Conservation (phyloP, 352 stramenopile genomes). For the Aphanomyces cochlioides region DNA sequence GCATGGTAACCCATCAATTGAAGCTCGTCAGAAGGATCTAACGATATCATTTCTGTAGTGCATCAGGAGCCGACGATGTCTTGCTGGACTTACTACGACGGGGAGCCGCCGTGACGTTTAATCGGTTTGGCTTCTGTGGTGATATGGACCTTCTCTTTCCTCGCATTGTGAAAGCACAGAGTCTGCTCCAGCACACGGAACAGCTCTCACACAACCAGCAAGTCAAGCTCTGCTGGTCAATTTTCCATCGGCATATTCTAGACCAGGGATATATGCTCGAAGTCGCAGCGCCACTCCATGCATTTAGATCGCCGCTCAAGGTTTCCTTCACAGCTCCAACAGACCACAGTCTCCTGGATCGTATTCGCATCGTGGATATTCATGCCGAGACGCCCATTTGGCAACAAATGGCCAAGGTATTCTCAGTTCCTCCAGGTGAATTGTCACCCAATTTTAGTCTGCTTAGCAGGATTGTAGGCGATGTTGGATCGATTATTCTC, state of each 20-base stretch:
- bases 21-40: not conserved
- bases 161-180: conserved; percentile 74
- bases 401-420: conserved; percentile 83
- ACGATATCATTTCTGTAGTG: conserved; percentile 39
- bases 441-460: not conserved
- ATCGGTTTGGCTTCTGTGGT: conserved; percentile 77
- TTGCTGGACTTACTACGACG: conserved; percentile 70
- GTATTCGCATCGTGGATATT: conserved; percentile 83
- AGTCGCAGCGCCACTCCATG: not conserved
- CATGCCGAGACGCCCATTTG: conserved; percentile 73
- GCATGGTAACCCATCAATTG: conserved; percentile 50
- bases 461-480: conserved; percentile 31
- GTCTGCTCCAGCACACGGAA: conserved; percentile 81
- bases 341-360: conserved; percentile 67
- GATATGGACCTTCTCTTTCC: conserved; percentile 81
- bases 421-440: conserved; percentile 66
- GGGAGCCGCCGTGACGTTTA: conserved; percentile 66
- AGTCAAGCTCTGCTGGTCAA: conserved; percentile 69
- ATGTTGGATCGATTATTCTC: conserved; percentile 75
- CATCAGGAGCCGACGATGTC: conserved; percentile 65
- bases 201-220: conserved; percentile 80
- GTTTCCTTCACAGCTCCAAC: conserved; percentile 69
- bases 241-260: conserved; percentile 69
- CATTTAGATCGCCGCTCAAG: conserved; percentile 54
- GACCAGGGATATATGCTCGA: conserved; percentile 63